Percentiles rank a stretch among this genome's conserved stretches.
These are phyloP conservation scores for Rhodotorula paludigena DNA, from an alignment of 768 basidiomycete species.

Conservation along the genomic window DNA sequence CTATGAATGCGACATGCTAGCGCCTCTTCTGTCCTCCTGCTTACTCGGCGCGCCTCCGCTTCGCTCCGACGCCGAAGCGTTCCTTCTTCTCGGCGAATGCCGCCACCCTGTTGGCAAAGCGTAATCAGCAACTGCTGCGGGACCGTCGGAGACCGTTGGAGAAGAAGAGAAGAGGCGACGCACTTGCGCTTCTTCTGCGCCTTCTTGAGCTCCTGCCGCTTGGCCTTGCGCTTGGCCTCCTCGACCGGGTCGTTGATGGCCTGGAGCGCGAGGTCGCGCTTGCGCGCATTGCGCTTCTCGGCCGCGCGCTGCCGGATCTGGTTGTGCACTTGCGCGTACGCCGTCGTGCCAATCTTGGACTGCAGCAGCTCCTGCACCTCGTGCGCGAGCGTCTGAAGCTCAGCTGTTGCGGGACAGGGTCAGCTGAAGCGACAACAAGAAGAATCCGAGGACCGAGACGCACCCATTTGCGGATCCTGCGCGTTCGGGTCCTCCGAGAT, in stretches of 20 bases:
- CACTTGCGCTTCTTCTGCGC: conserved; percentile 41
- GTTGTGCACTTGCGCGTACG: conserved; percentile 73
- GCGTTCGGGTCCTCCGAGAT: conserved; percentile 81
- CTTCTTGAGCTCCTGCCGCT: conserved; percentile 35
- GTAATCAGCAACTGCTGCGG: too few species aligned
- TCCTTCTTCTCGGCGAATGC: conserved; percentile 37
- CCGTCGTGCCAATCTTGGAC: conserved; percentile 76
- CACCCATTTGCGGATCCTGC: conserved; percentile 72
- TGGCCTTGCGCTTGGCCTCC: conserved; percentile 36
- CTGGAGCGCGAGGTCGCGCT: conserved; percentile 57
- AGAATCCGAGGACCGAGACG: conserved; percentile 41
- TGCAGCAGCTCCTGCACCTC: conserved; percentile 87
- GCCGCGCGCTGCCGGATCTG: conserved; percentile 68
- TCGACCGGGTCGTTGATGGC: conserved; percentile 40
- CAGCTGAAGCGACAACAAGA: neutral
- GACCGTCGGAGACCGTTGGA: too few species aligned
- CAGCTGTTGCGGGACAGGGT: conserved; percentile 54
- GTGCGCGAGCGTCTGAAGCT: conserved; percentile 69
- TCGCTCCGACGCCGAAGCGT: conserved; percentile 21
- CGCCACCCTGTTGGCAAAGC: conserved; percentile 4
- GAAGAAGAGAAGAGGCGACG: too few species aligned
- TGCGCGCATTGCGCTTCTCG: conserved; percentile 66
- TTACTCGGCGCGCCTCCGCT: conserved; percentile 14
- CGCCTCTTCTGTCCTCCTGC: neutral
- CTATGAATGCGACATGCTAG: neutral